These are phyloP conservation scores for Hemisphaericaspora xylanilytica DNA, from an alignment of 1,139 yeast genomes.

Conservation along the genomic window DNA sequence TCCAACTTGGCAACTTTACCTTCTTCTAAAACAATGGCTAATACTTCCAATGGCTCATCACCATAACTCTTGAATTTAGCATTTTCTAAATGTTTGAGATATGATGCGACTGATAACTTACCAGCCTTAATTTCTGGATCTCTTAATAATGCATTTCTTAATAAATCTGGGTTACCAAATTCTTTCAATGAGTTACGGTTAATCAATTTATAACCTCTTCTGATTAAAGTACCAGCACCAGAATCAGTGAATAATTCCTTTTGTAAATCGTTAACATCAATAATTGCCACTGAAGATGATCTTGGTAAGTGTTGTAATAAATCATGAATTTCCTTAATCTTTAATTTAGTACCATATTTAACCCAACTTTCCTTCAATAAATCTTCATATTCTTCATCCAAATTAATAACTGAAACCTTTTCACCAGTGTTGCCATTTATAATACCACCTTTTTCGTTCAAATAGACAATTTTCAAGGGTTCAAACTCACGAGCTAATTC, in stretches of 20 bases:
- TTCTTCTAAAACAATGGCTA: constrained; percentile 68
- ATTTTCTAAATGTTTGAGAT: constrained; percentile 68
- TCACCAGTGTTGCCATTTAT: constrained; percentile 91
- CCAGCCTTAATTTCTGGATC: constrained; percentile 75
- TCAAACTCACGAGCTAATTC: constrained; percentile 95
- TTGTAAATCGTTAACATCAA: constrained; percentile 90
- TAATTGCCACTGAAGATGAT: constrained; percentile 96
- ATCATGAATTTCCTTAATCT: constrained; percentile 94
- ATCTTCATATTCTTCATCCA: constrained; percentile 93
- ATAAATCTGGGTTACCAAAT: constrained; percentile 71
- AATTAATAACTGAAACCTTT: constrained; percentile 82
- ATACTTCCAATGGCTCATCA: constrained; percentile 92
- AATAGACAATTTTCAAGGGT: constrained; percentile 92
- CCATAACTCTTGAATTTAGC: constrained; percentile 76
- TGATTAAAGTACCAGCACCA: constrained; percentile 97
- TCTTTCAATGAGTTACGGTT: constrained; percentile 68
- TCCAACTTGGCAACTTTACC: constrained; percentile 68
- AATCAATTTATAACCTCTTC: constrained; percentile 91
- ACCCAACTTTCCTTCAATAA: constrained; percentile 96
- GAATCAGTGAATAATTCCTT: constrained; percentile 97
- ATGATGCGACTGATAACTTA: constrained; percentile 74
- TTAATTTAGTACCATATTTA: constrained; percentile 95
- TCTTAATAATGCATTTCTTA: constrained; percentile 73
- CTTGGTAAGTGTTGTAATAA: constrained; percentile 91
- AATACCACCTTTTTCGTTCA: constrained; percentile 97